A percentile compares a stretch with the other conserved stretches of the same genome.
Conservation (phyloP, 768 basidiomycete genomes). For the Boletus rubescentipes region DNA sequence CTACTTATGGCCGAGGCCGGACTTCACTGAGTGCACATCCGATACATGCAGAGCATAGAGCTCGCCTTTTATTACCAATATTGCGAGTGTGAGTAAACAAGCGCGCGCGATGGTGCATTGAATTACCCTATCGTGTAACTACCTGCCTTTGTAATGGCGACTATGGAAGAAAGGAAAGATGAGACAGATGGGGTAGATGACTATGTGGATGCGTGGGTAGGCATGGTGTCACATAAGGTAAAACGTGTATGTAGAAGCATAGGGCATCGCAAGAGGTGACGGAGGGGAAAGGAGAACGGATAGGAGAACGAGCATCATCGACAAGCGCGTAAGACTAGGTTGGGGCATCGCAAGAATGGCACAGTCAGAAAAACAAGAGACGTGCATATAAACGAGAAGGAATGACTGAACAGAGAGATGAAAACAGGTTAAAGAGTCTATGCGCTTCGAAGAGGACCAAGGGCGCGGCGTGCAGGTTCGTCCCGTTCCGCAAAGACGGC, state of each 20-base stretch:
- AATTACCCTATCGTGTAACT: conserved; percentile 9
- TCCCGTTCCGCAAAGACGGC: conserved; percentile 29
- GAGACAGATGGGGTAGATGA: conserved; percentile 8
- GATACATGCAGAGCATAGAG: neutral
- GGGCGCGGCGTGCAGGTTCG: conserved; percentile 30
- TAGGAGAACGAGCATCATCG: conserved; percentile 8
- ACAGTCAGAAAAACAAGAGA: neutral
- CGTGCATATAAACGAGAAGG: conserved; percentile 6
- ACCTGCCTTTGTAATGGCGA: neutral
- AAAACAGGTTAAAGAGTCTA: neutral
- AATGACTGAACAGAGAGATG: neutral
- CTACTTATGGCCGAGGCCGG: neutral
- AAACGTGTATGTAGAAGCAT: neutral
- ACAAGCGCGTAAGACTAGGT: conserved; percentile 6
- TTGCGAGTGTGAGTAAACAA: conserved; percentile 2
- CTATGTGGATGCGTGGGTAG: neutral
- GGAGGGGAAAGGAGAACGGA: neutral
- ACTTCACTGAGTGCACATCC: too few species aligned
- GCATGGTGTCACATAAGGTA: conserved; percentile 11
- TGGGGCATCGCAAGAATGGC: conserved; percentile 14
- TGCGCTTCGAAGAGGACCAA: conserved; percentile 27
- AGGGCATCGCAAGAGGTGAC: conserved; percentile 5
- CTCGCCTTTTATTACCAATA: conserved; percentile 1
- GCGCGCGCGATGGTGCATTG: conserved; percentile 5
- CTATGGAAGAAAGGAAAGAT: neutral